These are phyloP conservation scores for Pigoraptor vietnamica DNA, from an alignment of 78 protist genomes.

Conservation along the genomic window DNA sequence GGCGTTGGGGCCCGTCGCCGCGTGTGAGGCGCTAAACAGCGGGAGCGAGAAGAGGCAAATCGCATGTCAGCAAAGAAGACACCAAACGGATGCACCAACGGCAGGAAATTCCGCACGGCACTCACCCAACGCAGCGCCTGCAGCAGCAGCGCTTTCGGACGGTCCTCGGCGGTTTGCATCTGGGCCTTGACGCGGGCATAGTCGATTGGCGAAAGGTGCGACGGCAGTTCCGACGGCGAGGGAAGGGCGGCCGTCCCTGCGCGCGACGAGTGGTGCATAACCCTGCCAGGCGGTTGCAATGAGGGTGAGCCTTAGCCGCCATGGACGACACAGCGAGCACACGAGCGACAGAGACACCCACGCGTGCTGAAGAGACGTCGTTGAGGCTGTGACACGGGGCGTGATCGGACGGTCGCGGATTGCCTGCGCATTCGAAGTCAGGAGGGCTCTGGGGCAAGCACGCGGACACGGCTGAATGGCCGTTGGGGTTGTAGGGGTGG, in stretches of 20 bases:
- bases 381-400: background rate
- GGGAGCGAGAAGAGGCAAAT: too few species aligned
- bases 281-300: background rate
- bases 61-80: too few species aligned
- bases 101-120: too few species aligned
- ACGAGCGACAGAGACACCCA: background rate
- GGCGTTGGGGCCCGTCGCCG: background rate
- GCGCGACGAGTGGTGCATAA: background rate
- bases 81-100: too few species aligned
- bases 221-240: background rate
- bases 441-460: too few species aligned
- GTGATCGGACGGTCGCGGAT: background rate
- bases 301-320: too few species aligned
- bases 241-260: background rate
- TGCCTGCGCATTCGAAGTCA: background rate
- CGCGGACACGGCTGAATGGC: background rate
- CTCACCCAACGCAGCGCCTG: constrained; percentile 35
- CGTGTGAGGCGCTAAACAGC: background rate
- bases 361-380: background rate
- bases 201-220: constrained; percentile 2
- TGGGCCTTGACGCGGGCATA: background rate
- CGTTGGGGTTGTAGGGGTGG: background rate
- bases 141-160: background rate
- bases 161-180: background rate
- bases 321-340: background rate